Evolutionary conservation across 108 stramenopile genomes (phyloP), one percentile per base, ranked within the genome.

Genomic region (Nitzschia inconspicua): DNA sequence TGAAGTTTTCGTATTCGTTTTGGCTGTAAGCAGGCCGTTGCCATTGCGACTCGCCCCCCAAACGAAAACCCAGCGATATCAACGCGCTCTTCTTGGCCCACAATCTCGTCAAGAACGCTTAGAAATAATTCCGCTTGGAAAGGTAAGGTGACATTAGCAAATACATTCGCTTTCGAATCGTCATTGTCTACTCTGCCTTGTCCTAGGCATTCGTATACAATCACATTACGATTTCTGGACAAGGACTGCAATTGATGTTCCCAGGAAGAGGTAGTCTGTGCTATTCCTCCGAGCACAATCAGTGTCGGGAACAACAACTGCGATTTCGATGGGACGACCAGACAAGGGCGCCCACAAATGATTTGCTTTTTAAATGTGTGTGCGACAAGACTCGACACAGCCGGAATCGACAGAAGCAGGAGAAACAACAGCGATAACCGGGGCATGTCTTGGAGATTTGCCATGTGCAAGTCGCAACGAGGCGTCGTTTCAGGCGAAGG

Each of bases 41-140:
- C 85, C 77, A 86, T 66, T 28, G 76, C 76, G 13, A 86, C 65
- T 53, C 85, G 60, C 13, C 76, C 85, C 44, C 84, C 85, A 57
- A 82, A 67, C 3, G 78, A 80, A 68, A 83, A 86, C 30, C 81
- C 81, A 8, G 67, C 79, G 8, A 86, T 52, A 55, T 85, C 80
- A 0, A 82, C 70, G 37, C 24, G 16, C 25, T 20, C 46, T 10
- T 13, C 44, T 35, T 42, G 29, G 23, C 19, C n/a, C 50, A 67
- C 61, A 28, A 76, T 62, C 16, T 67, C 59, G 3, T 69, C 54
- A 37, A 83, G 44, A 13, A 68, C 63, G 6, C 55, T 52, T 63
- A 68, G 54, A 42, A 83, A 60, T 28, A 55, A 49, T 39, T 36
- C 22, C 0, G 67, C 77, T 59, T 83, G 82, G 39, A 57, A 40